Percentiles rank a stretch among this genome's conserved stretches.
phyloP scores from a whole-genome alignment of 371 early-diverging fungal genomes.

The Zopfochytrium polystomum region DNA sequence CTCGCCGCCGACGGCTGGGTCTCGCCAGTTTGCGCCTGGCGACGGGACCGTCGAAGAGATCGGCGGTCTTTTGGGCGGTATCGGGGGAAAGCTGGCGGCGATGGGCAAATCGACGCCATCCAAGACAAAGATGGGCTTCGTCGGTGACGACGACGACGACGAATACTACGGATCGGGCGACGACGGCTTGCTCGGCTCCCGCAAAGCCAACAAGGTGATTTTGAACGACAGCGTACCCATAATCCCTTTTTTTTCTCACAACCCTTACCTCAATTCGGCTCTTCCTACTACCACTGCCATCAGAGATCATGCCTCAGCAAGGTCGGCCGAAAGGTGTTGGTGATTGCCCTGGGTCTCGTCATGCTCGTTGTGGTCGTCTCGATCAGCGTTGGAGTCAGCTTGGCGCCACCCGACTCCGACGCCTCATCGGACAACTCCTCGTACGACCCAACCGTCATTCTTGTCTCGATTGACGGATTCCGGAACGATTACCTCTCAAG shows the following conservation, averaged over 20 bases:
- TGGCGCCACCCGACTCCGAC: no score
- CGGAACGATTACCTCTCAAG: slow-evolving; percentile 78
- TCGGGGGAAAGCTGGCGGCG: neutral
- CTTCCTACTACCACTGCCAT: neutral
- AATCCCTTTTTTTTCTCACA: neutral
- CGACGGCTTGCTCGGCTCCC: slow-evolving; percentile 7
- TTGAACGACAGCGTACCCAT: neutral
- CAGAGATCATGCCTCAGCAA: neutral
- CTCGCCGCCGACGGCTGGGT: neutral
- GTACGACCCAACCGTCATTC: slow-evolving; percentile 59
- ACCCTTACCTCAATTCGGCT: neutral
- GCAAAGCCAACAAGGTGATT: neutral
- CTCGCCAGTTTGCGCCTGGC: neutral
- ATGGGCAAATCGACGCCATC: slow-evolving; percentile 1
- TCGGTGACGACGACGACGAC: slow-evolving; percentile 3
- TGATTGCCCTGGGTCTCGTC: neutral
- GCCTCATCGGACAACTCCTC: neutral
- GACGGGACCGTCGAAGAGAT: neutral
- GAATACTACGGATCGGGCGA: slow-evolving; percentile 10
- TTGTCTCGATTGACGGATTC: slow-evolving; percentile 90
- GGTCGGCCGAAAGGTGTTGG: neutral
- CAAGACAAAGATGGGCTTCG: neutral
- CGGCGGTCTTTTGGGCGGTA: neutral
- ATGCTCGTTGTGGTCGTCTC: neutral
- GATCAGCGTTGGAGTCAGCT: no score